phyloP scores from a whole-genome alignment of 2,329 filamentous ascomycete species.

The Colletotrichum scovillei region DNA sequence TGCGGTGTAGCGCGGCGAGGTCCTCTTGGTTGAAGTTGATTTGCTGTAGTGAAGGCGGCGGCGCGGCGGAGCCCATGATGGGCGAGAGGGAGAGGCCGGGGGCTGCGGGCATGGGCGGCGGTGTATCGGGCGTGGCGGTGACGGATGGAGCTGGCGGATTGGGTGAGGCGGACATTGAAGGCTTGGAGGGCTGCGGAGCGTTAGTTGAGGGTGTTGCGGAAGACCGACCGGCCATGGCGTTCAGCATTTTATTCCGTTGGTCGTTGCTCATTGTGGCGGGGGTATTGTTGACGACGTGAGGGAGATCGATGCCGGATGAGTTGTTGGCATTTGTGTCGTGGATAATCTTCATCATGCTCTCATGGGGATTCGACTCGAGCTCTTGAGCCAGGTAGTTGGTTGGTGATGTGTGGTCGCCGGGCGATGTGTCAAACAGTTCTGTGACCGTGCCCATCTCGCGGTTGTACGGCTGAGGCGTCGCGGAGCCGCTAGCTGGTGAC shows the following conservation, averaged over 20 bases:
- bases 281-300: conserved; percentile 67
- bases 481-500: conserved; percentile 41
- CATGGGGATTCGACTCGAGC: conserved; percentile 67
- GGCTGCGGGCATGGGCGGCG: conserved; percentile 37
- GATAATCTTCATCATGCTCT: conserved; percentile 74
- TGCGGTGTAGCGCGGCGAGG: conserved; percentile 80
- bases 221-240: conserved; percentile 65
- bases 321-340: conserved; percentile 71
- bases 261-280: conserved; percentile 66
- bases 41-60: conserved; percentile 66
- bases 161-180: conserved; percentile 35
- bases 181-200: conserved; percentile 33
- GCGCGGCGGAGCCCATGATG: conserved; percentile 56
- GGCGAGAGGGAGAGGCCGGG: conserved; percentile 58
- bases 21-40: conserved; percentile 79
- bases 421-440: conserved; percentile 67
- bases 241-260: conserved; percentile 68
- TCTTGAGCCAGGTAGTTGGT: conserved; percentile 64
- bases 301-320: conserved; percentile 60
- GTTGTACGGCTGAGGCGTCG: conserved; percentile 44
- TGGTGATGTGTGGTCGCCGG: conserved; percentile 57
- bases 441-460: conserved; percentile 68
- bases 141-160: conserved; percentile 35
- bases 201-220: conserved; percentile 40
- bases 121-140: conserved; percentile 24